Evolutionary conservation across 2,329 filamentous ascomycete genomes (phyloP), one percentile per base, ranked within the genome.

Genomic region (Hirsutella minnesotensis): DNA sequence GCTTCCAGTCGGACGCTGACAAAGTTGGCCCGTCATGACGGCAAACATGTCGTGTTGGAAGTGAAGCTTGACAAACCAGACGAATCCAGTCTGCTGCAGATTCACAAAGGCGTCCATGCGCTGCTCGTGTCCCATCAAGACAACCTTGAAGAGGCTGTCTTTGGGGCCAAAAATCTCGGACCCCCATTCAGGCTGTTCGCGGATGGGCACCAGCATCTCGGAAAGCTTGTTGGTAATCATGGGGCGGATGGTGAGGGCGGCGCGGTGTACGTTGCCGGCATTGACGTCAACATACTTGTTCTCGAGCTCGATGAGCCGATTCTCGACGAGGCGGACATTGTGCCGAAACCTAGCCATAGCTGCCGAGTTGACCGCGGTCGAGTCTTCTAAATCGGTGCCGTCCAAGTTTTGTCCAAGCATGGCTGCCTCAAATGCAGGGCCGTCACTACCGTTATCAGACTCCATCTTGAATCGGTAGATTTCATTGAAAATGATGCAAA

Each of bases 21-120:
- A 68, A 12, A 79, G 65, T 51, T 77, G 71, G 4, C 71, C 71
- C 0, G 69, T 68, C 54, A 77, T 64, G 52, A 74, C 75, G 31
- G 70, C 60, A 46, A 78, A 72, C 20, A 77, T 59, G 43, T 76
- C 75, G 39, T 72, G 57, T 50, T 77, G 73, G 54, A 79, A 76
- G 50, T 76, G 69, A 20, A 63, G 58, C 46, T 67, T 66, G 53
- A 69, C 62, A 49, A 71, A 77, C 75, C 75, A 79, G 10, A 71
- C 51, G 52, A 77, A 79, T 2, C 70, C 69, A 1, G 60, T 63
- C 20, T 65, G 59, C 16, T 60, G 56, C 49, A 69, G 60, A 2
- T 62, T 53, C 21, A 63, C 54, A 49, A 73, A 72, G 12, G 69
- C 58, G 9, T 59, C 58, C 9, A 68, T 54, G 42, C 67, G 67